A percentile compares a stretch with the other conserved stretches of the same genome.
Conservation (phyloP, 2,329 filamentous ascomycete species). For the Exophiala phaeomuriformis region DNA sequence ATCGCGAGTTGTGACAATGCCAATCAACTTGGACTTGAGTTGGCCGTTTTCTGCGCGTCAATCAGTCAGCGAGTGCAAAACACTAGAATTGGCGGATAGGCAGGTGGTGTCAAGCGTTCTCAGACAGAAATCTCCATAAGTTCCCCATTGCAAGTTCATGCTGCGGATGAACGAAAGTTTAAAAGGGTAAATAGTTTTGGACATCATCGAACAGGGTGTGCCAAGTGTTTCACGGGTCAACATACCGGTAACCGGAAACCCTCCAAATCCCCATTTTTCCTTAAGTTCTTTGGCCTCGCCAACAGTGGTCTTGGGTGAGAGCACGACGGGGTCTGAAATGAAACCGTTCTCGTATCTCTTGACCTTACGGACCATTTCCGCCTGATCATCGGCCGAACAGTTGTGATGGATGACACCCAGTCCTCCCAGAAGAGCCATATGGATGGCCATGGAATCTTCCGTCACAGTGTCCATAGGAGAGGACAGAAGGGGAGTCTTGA, state of each 20-base stretch:
- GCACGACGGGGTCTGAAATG: constrained; percentile 90
- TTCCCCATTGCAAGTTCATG: constrained; percentile 82
- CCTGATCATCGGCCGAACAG: constrained; percentile 94
- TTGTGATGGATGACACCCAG: constrained; percentile 95
- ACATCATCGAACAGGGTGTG: constrained; percentile 55
- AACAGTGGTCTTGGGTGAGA: constrained; percentile 78
- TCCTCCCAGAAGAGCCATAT: constrained; percentile 57
- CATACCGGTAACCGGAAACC: constrained; percentile 97
- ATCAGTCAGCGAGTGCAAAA: constrained; percentile 11
- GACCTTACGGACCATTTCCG: constrained; percentile 98
- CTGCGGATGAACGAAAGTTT: constrained; percentile 99
- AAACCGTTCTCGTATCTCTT: constrained; percentile 99
- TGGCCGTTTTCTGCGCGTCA: constrained; percentile 69
- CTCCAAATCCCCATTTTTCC: constrained; percentile 97
- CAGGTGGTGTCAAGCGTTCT: constrained; percentile 28
- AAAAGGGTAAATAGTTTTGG: constrained; percentile 55
- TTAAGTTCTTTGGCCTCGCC: constrained; percentile 86
- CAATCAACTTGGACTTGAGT: constrained; percentile 89
- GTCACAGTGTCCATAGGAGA: constrained; percentile 99
- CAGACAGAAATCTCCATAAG: constrained; percentile 64
- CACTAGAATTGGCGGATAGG: constrained; percentile 6
- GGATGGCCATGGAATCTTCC: constrained; percentile 98
- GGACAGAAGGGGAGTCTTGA: constrained; percentile 95
- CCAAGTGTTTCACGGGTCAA: constrained; percentile 28
- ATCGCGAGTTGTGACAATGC: constrained; percentile 96